A percentile compares a stretch with the other conserved stretches of the same genome.
Conservation (phyloP, 176 grass and related monocot genomes). For the Oryza longistaminata region DNA sequence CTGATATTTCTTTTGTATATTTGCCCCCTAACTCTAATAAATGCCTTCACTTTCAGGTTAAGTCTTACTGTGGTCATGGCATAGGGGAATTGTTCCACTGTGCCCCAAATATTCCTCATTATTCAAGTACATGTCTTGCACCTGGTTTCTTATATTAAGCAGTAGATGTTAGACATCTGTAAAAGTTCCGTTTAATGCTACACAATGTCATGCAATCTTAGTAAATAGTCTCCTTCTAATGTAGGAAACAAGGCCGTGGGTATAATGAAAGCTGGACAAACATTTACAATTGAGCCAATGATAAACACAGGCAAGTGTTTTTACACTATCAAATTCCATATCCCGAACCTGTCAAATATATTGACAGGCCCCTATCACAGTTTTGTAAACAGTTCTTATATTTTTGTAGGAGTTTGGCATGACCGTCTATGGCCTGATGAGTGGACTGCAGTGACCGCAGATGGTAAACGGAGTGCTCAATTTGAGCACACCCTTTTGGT, state of each 20-base stretch:
- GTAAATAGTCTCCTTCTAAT: slow-evolving; percentile 29
- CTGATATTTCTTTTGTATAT: neutral
- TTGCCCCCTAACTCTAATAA: neutral
- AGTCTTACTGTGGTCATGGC: slow-evolving; percentile 97
- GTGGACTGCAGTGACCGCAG: slow-evolving; percentile 90
- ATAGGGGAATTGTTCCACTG: slow-evolving; percentile 97
- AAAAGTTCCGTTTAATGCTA: slow-evolving; percentile 12
- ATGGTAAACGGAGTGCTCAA: slow-evolving; percentile 97
- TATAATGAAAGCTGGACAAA: slow-evolving; percentile 98
- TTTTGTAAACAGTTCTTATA: slow-evolving; percentile 29
- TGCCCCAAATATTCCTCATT: slow-evolving; percentile 96
- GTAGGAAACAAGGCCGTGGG: slow-evolving; percentile 98
- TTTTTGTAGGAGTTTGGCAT: slow-evolving; percentile 79
- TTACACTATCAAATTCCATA: slow-evolving; percentile 13
- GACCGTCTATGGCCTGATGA: slow-evolving; percentile 90
- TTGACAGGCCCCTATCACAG: neutral
- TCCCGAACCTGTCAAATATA: neutral
- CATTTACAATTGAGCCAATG: slow-evolving; percentile 99
- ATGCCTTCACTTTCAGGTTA: slow-evolving; percentile 63
- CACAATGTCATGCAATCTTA: slow-evolving; percentile 6
- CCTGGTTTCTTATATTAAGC: slow-evolving; percentile 18
- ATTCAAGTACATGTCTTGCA: slow-evolving; percentile 67
- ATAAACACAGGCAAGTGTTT: slow-evolving; percentile 78
- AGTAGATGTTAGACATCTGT: neutral
- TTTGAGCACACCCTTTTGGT: slow-evolving; percentile 99